Conservation (phyloP, 2,329 filamentous ascomycete genomes). For the Venturia oleaginea region DNA sequence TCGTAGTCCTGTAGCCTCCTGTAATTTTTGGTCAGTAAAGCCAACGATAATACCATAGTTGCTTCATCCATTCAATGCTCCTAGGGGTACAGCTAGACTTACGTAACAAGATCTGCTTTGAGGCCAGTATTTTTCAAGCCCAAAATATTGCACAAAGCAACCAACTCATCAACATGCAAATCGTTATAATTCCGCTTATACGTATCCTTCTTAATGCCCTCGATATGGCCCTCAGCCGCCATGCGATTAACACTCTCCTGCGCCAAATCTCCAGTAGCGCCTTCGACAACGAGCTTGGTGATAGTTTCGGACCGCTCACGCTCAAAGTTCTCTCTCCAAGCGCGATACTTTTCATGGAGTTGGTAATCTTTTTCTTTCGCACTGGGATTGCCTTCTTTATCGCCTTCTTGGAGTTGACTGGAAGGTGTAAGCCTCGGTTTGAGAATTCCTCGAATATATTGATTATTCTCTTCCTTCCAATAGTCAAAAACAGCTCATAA, state of each 20-base stretch:
- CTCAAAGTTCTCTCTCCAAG: not conserved
- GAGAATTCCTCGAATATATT: too few relatives aligned
- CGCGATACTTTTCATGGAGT: not conserved
- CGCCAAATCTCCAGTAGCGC: not conserved
- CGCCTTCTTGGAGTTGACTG: not conserved
- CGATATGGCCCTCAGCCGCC: not conserved
- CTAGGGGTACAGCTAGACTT: too few relatives aligned
- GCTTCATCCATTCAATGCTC: too few relatives aligned
- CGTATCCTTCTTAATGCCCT: not conserved
- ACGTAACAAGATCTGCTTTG: not conserved
- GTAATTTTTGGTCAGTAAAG: not conserved
- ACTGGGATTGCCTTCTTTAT: not conserved
- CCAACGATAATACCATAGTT: too few relatives aligned
- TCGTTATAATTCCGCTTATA: not conserved
- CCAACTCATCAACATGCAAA: not conserved
- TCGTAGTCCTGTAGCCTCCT: not conserved
- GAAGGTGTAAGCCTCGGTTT: not conserved
- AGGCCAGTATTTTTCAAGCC: not conserved
- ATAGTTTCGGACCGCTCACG: not conserved
- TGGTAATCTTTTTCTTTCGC: not conserved
- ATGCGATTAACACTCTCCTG: not conserved
- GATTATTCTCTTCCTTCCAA: too few relatives aligned
- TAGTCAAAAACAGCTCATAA: too few relatives aligned
- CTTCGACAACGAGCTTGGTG: not conserved
- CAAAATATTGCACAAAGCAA: not conserved